Evolutionary conservation across 78 protist genomes (phyloP).

Genomic region (Tieghemostelium lacteum): DNA sequence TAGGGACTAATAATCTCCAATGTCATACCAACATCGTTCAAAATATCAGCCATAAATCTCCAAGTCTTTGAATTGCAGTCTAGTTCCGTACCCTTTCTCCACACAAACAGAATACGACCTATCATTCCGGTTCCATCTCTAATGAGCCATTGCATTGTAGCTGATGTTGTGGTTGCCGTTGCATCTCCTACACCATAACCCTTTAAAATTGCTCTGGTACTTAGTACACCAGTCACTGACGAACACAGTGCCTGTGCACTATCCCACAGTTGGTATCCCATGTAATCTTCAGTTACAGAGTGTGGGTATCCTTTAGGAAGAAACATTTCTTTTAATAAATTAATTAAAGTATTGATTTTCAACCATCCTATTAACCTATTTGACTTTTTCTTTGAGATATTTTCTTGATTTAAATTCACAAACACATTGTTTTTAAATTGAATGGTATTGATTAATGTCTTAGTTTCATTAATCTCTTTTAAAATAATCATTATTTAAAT

Average conservation of each 20-base stretch:
- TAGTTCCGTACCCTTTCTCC: constrained; percentile 48
- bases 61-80: constrained; percentile 80
- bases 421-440: too few relatives aligned
- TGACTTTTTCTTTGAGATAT: too few relatives aligned
- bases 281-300: constrained; percentile 84
- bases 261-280: constrained; percentile 86
- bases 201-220: constrained; percentile 74
- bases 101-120: constrained; percentile 44
- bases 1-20: constrained; percentile 75
- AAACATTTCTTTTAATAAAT: constrained; percentile 23
- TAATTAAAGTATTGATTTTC: not conserved
- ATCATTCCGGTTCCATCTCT: constrained; percentile 75
- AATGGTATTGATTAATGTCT: too few relatives aligned
- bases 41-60: constrained; percentile 75
- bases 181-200: constrained; percentile 83
- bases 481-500: too few relatives aligned
- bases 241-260: constrained; percentile 84
- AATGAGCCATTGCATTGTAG: constrained; percentile 53
- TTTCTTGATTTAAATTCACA: too few relatives aligned
- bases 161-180: constrained; percentile 57
- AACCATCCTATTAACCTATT: too few relatives aligned
- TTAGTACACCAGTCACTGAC: constrained; percentile 77
- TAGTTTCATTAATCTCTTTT: too few relatives aligned
- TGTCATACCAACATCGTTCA: constrained; percentile 81
- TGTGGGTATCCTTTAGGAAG: constrained; percentile 86